Percentiles rank a stretch among this genome's conserved stretches.
Evolutionary conservation across 1,284 basidiomycete genomes (phyloP).

Genomic region (Taiwanofungus camphoratus): DNA sequence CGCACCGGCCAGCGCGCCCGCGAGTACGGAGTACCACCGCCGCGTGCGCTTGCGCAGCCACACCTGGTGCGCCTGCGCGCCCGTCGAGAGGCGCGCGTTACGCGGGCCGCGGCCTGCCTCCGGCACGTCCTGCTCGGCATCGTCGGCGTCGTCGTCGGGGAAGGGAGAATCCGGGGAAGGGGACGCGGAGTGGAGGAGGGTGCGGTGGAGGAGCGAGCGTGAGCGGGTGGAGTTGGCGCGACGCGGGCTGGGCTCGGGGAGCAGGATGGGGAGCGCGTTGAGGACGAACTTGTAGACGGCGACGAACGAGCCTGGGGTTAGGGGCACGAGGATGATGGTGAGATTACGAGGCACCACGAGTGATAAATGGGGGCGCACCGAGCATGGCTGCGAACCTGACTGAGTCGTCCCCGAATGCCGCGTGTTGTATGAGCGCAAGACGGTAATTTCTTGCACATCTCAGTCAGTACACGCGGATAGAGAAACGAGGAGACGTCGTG

Average conservation of each 20-base stretch:
- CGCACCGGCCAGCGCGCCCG: constrained; percentile 80
- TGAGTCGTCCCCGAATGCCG: constrained; percentile 76
- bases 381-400: constrained; percentile 84
- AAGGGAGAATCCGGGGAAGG: constrained; percentile 13
- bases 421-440: constrained; percentile 61
- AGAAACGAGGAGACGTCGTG: too few species aligned
- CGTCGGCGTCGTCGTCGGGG: constrained; percentile 19
- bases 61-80: constrained; percentile 54
- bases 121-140: constrained; percentile 14
- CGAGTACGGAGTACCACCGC: constrained; percentile 86
- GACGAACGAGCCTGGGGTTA: constrained; percentile 63
- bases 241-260: constrained; percentile 40
- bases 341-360: constrained; percentile 2
- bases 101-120: constrained; percentile 24
- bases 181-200: constrained; percentile 1
- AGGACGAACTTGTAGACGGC: constrained; percentile 79
- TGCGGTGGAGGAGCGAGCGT: constrained; percentile 32
- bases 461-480: neutral
- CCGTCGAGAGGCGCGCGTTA: constrained; percentile 51
- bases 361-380: constrained; percentile 40
- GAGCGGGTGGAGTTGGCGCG: constrained; percentile 20
- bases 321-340: neutral
- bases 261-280: constrained; percentile 76
- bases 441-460: constrained; percentile 26
- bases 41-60: constrained; percentile 62